Percentiles rank a stretch among this genome's conserved stretches.
These are phyloP conservation scores for Candida argentea DNA, from an alignment of 805 yeast genomes.

Conservation along the genomic window DNA sequence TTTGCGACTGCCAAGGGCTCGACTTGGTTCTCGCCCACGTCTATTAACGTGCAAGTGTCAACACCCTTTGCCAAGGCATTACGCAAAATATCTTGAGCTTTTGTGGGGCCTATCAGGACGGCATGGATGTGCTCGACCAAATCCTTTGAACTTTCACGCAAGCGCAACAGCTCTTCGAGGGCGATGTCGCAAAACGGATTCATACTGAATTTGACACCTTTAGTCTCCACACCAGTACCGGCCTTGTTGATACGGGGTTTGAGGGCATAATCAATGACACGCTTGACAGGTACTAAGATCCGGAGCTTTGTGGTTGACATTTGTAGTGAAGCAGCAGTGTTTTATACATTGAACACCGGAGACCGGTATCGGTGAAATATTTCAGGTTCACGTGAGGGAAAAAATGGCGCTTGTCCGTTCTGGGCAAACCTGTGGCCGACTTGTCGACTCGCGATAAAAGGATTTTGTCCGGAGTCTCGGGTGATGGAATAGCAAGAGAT, in stretches of 20 bases:
- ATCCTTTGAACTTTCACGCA: conserved; percentile 55
- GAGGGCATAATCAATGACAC: conserved; percentile 89
- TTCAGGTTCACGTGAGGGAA: not conserved
- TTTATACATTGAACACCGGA: too few relatives aligned
- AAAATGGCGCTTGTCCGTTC: conserved; percentile 1
- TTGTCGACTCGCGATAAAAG: not conserved
- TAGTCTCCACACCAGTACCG: conserved; percentile 73
- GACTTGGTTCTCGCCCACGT: conserved; percentile 58
- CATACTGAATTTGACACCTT: conserved; percentile 85
- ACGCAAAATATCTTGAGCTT: conserved; percentile 80
- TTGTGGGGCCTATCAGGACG: conserved; percentile 80
- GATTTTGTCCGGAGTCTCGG: not conserved
- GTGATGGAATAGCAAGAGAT: too few relatives aligned
- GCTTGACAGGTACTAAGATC: conserved; percentile 87
- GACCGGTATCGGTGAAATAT: conserved; percentile 1
- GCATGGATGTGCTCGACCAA: conserved; percentile 79
- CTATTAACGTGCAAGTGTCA: conserved; percentile 75
- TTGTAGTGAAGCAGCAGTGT: too few relatives aligned
- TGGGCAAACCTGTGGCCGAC: conserved; percentile 1
- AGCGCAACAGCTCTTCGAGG: conserved; percentile 82
- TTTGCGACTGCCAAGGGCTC: conserved; percentile 92
- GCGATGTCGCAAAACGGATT: conserved; percentile 99
- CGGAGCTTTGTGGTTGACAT: conserved; percentile 43
- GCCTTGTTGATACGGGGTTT: conserved; percentile 88
- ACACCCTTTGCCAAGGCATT: conserved; percentile 93